Evolutionary conservation across 1,284 basidiomycete species (phyloP).

Genomic region (Porogramme epimiltina): DNA sequence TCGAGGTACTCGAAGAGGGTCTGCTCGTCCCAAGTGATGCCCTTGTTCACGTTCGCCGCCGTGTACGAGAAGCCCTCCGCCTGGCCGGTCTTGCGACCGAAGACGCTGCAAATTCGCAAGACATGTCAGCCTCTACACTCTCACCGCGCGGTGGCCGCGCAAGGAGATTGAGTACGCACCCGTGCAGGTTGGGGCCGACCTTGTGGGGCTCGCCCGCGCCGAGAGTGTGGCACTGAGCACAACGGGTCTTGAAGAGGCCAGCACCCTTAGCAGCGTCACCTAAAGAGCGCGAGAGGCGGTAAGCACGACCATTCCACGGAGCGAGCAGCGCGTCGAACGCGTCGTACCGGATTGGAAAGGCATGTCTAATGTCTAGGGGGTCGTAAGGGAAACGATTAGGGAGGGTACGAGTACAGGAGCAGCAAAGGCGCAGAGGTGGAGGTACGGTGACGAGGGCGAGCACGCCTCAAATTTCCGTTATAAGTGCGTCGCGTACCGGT

Average conservation of each 20-base stretch:
- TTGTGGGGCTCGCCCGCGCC: slow-evolving; percentile 83
- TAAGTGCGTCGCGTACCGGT: slow-evolving; percentile 24
- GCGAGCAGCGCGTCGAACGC: background rate
- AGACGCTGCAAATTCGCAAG: slow-evolving; percentile 47
- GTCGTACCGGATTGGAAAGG: slow-evolving; percentile 36
- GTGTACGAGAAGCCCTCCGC: slow-evolving; percentile 91
- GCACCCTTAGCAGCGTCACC: slow-evolving; percentile 92
- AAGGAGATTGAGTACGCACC: slow-evolving; percentile 47
- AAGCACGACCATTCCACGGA: background rate
- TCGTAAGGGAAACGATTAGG: slow-evolving; percentile 27
- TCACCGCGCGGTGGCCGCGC: background rate
- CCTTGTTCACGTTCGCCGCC: slow-evolving; percentile 96
- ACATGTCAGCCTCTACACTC: slow-evolving; percentile 10
- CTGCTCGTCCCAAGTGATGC: slow-evolving; percentile 81
- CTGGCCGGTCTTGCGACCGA: slow-evolving; percentile 91
- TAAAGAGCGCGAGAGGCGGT: slow-evolving; percentile 32
- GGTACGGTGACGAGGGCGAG: slow-evolving; percentile 17
- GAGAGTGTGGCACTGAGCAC: slow-evolving; percentile 96
- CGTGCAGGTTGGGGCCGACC: slow-evolving; percentile 95
- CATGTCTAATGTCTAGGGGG: slow-evolving; percentile 35
- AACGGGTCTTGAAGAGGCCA: slow-evolving; percentile 93
- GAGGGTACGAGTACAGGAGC: slow-evolving; percentile 21
- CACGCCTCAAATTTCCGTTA: slow-evolving; percentile 30
- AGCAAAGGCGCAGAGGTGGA: slow-evolving; percentile 7
- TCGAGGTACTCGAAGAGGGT: slow-evolving; percentile 94